Base-by-base conservation (phyloP, 768 basidiomycete genomes). In the Amyloporia xantha region DNA sequence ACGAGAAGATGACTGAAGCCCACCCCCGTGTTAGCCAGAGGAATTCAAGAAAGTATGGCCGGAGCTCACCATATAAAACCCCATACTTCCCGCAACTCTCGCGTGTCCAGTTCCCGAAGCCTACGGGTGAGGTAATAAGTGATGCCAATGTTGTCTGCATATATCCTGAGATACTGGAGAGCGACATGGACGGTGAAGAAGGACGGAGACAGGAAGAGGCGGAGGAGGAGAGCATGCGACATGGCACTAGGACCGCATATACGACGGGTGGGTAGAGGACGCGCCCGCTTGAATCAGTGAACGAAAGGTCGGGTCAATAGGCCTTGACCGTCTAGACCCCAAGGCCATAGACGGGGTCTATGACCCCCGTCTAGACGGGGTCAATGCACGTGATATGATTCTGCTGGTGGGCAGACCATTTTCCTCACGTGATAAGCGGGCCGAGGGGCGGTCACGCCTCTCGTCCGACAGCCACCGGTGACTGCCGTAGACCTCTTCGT, bases 111-210 rank as follows among this genome's bases (percentile, higher is more conserved):
- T 49, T 80, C 76, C 51, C 72, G 69, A 59, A 93, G 78, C 54
- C 91, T 78, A 41, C 79, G 71, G 19, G 90, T 87, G 59, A 93
- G 77, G 63, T 92, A 93, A 68, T 91, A 91, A 27, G 88, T 92
- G 65, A 93, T 91, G 7, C 88, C 91, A 57, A 93, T 85, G 68
- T 91, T 89, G 71, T 91, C 86, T 13, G 83, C 75, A 66, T 93
- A 92, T 33, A 79, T 56, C 55, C 79, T 77, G 49, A 93, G 79
- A 62, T 97, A 97, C 59, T 84, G 80, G 54, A 97, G 82, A 25
- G 93, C 93, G 58, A 94, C 86, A 72, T 94, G 88, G 48, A 95
- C 87, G 10, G 87, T 88, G 71, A 96, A 97, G 74, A 90, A 97
- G 28, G 83, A 82, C 3, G 90, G 86, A 17, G 90, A 91, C 49